Conservation (phyloP, 164 flowering plant species). For the Magnolia changhungtana region DNA sequence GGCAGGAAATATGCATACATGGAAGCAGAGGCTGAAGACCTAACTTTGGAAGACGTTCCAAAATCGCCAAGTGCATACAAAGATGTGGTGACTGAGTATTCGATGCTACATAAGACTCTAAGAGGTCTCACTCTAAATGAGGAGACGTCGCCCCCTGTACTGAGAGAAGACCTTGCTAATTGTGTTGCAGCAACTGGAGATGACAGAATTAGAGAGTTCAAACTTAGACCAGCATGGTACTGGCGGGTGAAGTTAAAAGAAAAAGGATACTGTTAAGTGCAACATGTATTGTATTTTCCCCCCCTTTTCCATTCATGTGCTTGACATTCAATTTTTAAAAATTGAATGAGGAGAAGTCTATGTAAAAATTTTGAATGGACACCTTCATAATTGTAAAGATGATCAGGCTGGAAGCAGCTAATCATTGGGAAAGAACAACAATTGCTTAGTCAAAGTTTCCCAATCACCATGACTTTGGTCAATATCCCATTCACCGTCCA, state of each 20-base stretch:
- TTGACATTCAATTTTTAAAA: too few relatives aligned
- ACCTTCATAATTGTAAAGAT: too few relatives aligned
- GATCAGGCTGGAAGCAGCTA: too few relatives aligned
- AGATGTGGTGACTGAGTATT: conserved; percentile 43
- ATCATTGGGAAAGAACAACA: too few relatives aligned
- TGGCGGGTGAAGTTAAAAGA: not conserved
- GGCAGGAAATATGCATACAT: conserved; percentile 33
- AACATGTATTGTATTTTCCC: not conserved
- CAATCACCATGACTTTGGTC: too few relatives aligned
- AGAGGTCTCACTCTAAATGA: conserved; percentile 11
- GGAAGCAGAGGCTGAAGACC: conserved; percentile 38
- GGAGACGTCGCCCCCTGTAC: conserved; percentile 1
- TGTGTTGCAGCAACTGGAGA: not conserved
- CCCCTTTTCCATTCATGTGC: not conserved
- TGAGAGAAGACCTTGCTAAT: conserved; percentile 8
- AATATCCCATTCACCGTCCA: too few relatives aligned
- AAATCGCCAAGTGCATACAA: conserved; percentile 36
- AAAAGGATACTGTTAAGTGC: conserved; percentile 4
- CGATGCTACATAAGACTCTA: conserved; percentile 21
- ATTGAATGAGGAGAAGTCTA: too few relatives aligned
- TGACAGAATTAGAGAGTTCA: not conserved
- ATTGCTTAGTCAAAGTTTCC: too few relatives aligned
- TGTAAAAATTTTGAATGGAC: too few relatives aligned
- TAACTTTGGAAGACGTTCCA: conserved; percentile 41
- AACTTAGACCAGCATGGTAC: too few relatives aligned